Evolutionary conservation across 2,329 filamentous ascomycete genomes (phyloP), one percentile per base, ranked within the genome.

Genomic region (Fusarium verticillioides): DNA sequence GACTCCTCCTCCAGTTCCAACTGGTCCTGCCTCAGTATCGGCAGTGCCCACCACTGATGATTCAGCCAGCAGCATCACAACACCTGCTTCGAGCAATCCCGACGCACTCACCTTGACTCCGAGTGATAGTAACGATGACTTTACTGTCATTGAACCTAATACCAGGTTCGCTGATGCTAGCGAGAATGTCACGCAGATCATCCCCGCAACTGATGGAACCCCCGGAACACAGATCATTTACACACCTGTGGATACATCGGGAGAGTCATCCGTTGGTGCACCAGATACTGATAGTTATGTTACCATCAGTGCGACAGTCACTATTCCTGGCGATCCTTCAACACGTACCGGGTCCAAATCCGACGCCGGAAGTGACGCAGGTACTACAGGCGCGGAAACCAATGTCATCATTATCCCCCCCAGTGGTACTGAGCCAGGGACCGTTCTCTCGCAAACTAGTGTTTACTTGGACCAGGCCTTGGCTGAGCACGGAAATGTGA

Each of bases 321-420:
- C 70, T 7, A 74, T 73, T n/a, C 70, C 70, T 10, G 70, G 70
- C 37, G 70, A 73, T 9, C 70, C 70, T 2, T 60, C 66, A 28
- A 73, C 70, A 5, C 70, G 53, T n/a, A 54, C 66, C 7, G 42
- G 58, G 13, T 18, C 13, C 10, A 42, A 50, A 4, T 58, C 70
- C 4, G n/a, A 40, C 18, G 43, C 26, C 16, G 47, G 63, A 32
- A 54, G 37, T 36, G 58, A 68, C n/a, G 40, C 44, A 8, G 42
- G 54, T 8, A 74, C 66, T 3, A 73, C 70, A 8, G 70, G 70
- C 13, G 40, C 59, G 18, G 70, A 73, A 50, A 71, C 70, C 2
- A 73, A 73, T 13, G 67, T 70, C 9, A 73, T 73, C 11, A 67
- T 73, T n/a, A 74, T 73, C 2, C 70, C 70, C 2, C 70, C 70